Base-by-base conservation (phyloP, 768 basidiomycete species). In the Dentipellis sp. region DNA sequence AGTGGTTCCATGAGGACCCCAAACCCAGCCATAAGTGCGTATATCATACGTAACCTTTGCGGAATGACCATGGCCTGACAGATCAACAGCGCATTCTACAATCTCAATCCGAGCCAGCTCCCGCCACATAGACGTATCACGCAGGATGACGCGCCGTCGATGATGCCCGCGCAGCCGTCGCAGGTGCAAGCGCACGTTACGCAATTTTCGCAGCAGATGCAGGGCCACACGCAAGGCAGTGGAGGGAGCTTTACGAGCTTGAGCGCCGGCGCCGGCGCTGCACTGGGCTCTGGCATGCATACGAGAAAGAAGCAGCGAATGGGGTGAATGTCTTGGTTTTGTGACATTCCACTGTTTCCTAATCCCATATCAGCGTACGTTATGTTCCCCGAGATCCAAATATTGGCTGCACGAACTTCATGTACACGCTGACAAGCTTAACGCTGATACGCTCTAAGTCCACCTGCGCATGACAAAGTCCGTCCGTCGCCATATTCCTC, bases 1-100 rank as follows among this genome's bases (percentile, higher is more conserved):
- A 79, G 60, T 99, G 94, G 93, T 99, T 98, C 68, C 78, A 80
- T 19, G 92, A 95, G 66, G 94, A 94, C 8, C 92, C 93, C 9
- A 78, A 77, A 46, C 91, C 94, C 2, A 88, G 87, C 16, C 77
- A 76, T 67, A 93, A 95, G 94, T 97, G 61, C 61, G 19, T 12
- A 29, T 29, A 29, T 29, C 14, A 10, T 29, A 29, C n/a, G 3
- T 29, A 3, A 5, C 22, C 29, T 19, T 35, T 11, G 19, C 34
- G 6, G 37, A 40, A 48, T 48, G 10, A 11, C 29, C 21, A 21
- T 4, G 6, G 7, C 0, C n/a, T 42, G 38, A 60, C 21, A 12
- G 19, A 16, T 10, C 29, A 10, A 12, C 59, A 94, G 90, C 64
- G 91, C 88, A 0, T 94, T 95, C 68, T 78, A 84, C 47, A 57